Conservation (phyloP, 2,329 filamentous ascomycete genomes). For the Calonectria pseudoreteaudii region DNA sequence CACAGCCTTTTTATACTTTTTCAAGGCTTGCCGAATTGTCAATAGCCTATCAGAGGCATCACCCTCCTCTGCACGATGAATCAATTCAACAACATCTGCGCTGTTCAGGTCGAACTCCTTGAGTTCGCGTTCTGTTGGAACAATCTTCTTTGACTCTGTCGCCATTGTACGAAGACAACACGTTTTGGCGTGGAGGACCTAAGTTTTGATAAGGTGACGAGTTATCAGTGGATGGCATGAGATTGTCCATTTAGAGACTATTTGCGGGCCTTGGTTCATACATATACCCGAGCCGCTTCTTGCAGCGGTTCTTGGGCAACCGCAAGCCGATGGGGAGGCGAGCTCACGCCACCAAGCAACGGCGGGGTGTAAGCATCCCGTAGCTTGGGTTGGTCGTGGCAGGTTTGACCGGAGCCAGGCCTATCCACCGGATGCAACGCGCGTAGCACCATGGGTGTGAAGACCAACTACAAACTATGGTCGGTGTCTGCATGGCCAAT, state of each 20-base stretch:
- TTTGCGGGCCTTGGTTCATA: conserved; percentile 1
- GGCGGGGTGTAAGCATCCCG: background rate
- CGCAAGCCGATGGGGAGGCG: background rate
- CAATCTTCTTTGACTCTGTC: conserved; percentile 20
- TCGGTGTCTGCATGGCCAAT: background rate
- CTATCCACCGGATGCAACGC: conserved; percentile 1
- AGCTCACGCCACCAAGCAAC: background rate
- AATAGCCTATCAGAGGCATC: conserved; percentile 36
- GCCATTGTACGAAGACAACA: conserved; percentile 1
- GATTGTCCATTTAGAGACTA: background rate
- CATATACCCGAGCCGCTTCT: background rate
- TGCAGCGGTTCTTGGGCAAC: background rate
- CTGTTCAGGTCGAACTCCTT: conserved; percentile 26
- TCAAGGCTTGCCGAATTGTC: conserved; percentile 39
- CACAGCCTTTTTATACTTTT: conserved; percentile 45
- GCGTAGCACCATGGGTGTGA: background rate
- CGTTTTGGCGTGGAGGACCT: background rate
- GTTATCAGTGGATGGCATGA: background rate
- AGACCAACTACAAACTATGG: background rate
- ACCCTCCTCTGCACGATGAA: conserved; percentile 28
- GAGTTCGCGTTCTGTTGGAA: conserved; percentile 31
- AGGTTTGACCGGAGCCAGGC: background rate
- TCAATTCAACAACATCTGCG: conserved; percentile 23
- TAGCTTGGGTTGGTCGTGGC: background rate
- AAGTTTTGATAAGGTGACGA: background rate